Evolutionary conservation across 306 rosid genomes (phyloP), one percentile per base, ranked within the genome.

Genomic region (Glycyrrhiza uralensis): DNA sequence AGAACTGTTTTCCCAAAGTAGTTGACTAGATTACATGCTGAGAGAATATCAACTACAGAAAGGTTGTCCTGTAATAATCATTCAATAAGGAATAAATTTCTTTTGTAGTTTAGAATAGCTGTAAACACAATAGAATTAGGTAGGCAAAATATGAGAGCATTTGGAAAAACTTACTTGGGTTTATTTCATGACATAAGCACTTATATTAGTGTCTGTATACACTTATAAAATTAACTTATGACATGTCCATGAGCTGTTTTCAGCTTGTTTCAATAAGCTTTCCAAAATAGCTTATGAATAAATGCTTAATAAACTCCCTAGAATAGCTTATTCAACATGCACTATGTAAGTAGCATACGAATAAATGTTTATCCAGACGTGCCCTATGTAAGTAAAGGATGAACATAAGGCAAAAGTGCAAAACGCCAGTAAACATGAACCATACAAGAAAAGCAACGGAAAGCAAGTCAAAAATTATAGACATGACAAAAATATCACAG

Each of bases 1-100:
- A 94, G 97, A 78, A 81, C 92, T 80, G 92, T 87, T 87, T 94
- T 94, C 66, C 98, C 98, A 71, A 94, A 94, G 82, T 94, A 94
- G 90, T 91, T 91, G 81, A 94, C 95, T 70, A 94, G 92, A 82
- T 94, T 94, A 88, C 98, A 94, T 2, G 96, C 89, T 9, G 98
- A 94, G 80, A 94, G 97, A 80, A 94, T 94, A 79, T 94, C 98
- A 60, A 94, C 97, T n/a, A 92, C 97, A 36, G 98, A 94, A 71
- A 94, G 98, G 85, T 94, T 94, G 87, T 94, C 98, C 98, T 93
- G 93, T 68, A 77, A 85, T 28, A 71, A 69, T 76, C 75, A 84
- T 78, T 71, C 28, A 56, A 67, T 77, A 28, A 76, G 79, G 59
- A 60, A 69, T 54, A 68, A 46, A 60, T 39, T 58, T 38, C 52